Evolutionary conservation across 2,329 filamentous ascomycete genomes (phyloP), one percentile per base, ranked within the genome.

Genomic region (Aspergillus sp.): DNA sequence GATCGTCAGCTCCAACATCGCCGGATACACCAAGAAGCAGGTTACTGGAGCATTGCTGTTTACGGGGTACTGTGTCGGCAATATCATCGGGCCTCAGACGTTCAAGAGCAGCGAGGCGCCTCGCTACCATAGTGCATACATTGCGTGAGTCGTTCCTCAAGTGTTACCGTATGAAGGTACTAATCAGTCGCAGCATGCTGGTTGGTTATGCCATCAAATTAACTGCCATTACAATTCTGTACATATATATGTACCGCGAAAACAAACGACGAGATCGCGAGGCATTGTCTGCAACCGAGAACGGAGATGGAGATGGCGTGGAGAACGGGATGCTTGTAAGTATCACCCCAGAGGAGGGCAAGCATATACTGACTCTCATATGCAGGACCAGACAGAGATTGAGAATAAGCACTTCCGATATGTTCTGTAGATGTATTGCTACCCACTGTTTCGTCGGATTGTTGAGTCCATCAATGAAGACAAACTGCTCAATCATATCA

Each of bases 391-490:
- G 66, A 83, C 81, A 0, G 80, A 83, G 64, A 63, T 83, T 19
- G 79, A 83, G 44, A 83, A 83, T 52, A 78, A 74, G 59, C 78
- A 74, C 0, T 82, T 83, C 57, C 71, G 80, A 61, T 82, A 82
- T 59, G 76, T 76, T 9, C 60, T 82, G 16, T 79, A 60, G 49
- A 16, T 46, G 1, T n/a, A 5, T 42, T 38, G 7, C 1, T 13
- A 17, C 10, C 16, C 1, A 42, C 6, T 10, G 4, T 21, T 13
- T 19, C 19, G 11, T 19, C 11, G 38, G 3, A 41, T 4, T 6
- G n/a, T 13, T 13, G 7, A 11, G 6, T 19, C 7, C 17, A 5
- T 21, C 11, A 42, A 42, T 42, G 40, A 38, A 17, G 29, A 7
- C 29, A 6, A 32, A 32, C 29, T 32, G 29, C 29, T 32, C 29